phyloP scores from a whole-genome alignment of 768 basidiomycete genomes.

The Hydnomerulius pinastri region DNA sequence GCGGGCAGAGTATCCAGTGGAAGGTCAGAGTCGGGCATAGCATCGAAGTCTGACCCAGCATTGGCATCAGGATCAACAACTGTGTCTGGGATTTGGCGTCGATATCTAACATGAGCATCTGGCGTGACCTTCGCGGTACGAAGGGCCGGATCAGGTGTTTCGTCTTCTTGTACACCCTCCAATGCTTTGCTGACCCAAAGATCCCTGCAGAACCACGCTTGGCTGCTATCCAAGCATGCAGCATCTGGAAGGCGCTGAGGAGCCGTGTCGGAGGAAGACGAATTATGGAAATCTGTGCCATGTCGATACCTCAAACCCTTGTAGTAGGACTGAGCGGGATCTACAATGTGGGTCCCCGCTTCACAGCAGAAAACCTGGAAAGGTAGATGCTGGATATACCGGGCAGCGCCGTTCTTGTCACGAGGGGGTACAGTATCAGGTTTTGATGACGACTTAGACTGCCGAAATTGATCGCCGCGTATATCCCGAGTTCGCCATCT shows the following conservation, averaged over 20 bases:
- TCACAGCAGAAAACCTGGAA: constrained; percentile 99
- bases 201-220: constrained; percentile 98
- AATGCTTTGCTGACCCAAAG: constrained; percentile 90
- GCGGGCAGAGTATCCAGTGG: constrained; percentile 30
- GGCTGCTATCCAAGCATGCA: constrained; percentile 90
- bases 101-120: constrained; percentile 33
- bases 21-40: constrained; percentile 69
- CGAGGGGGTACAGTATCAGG: constrained; percentile 91
- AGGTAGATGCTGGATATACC: constrained; percentile 90
- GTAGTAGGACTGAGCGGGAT: constrained; percentile 96
- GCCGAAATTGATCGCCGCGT: constrained; percentile 96
- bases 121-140: constrained; percentile 10
- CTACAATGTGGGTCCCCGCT: constrained; percentile 95
- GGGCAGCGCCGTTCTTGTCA: constrained; percentile 74
- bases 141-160: constrained; percentile 21
- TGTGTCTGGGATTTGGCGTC: constrained; percentile 27
- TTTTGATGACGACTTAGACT: constrained; percentile 91
- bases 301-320: constrained; percentile 83
- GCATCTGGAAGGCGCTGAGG: constrained; percentile 72
- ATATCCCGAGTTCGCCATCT: constrained; percentile 99
- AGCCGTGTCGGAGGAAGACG: constrained; percentile 59
- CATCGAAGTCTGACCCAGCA: constrained; percentile 86
- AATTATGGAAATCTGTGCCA: constrained; percentile 79
- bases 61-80: constrained; percentile 71
- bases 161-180: constrained; percentile 67